A percentile compares a stretch with the other conserved stretches of the same genome.
phyloP scores from a whole-genome alignment of 179 eudicot species.

The Beta macrorhiza region DNA sequence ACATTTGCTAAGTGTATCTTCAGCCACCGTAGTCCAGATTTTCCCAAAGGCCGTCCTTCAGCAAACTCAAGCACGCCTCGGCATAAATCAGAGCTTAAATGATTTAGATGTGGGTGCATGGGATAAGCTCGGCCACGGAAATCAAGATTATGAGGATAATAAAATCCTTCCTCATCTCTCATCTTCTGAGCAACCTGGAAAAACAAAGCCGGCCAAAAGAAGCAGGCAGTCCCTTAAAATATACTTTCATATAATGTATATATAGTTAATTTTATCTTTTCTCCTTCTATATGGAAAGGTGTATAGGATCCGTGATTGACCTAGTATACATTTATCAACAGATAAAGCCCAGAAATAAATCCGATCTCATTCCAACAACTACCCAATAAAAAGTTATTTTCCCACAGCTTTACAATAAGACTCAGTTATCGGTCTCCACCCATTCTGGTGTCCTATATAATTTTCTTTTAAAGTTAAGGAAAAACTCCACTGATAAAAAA shows the following conservation, averaged over 20 bases:
- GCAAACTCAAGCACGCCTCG: constrained; percentile 93
- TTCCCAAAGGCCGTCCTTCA: constrained; percentile 82
- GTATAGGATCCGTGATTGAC: background rate
- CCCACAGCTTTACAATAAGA: background rate
- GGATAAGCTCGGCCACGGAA: constrained; percentile 96
- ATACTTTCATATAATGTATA: background rate
- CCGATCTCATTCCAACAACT: background rate
- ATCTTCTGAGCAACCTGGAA: constrained; percentile 81
- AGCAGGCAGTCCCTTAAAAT: constrained; percentile 2
- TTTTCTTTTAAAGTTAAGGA: background rate
- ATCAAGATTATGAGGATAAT: constrained; percentile 89
- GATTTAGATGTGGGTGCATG: constrained; percentile 92
- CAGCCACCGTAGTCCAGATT: constrained; percentile 77
- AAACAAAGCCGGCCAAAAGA: constrained; percentile 25
- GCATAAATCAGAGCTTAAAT: constrained; percentile 84
- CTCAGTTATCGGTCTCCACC: background rate
- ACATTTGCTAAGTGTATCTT: constrained; percentile 85
- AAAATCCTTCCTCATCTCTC: constrained; percentile 88
- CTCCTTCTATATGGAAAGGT: background rate
- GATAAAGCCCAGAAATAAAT: background rate
- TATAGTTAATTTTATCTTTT: background rate
- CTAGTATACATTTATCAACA: background rate
- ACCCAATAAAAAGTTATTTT: background rate
- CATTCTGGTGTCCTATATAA: background rate
- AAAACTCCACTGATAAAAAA: too few species aligned